These are phyloP conservation scores for Tuber melanosporum DNA, from an alignment of 495 filamentous ascomycete species.

Conservation along the genomic window DNA sequence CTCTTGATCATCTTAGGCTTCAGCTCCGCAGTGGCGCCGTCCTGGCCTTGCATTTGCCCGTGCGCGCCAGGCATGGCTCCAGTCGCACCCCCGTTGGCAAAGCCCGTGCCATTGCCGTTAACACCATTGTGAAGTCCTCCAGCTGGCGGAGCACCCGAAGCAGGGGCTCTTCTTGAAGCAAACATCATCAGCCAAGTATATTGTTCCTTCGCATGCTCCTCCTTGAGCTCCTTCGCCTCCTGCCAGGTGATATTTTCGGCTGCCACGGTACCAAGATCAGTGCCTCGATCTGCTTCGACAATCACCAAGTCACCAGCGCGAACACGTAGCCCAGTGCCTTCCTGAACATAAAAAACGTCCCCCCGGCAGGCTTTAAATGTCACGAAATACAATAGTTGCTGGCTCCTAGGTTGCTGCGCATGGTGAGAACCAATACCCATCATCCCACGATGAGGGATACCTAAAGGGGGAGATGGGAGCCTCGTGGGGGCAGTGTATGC, in stretches of 20 bases:
- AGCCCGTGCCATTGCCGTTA: constrained; percentile 55
- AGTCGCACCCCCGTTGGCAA: constrained; percentile 20
- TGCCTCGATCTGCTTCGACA: constrained; percentile 92
- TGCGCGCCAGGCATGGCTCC: constrained; percentile 33
- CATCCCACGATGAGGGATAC: constrained; percentile 56
- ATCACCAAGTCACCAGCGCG: constrained; percentile 90
- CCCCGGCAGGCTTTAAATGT: constrained; percentile 91
- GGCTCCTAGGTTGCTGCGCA: constrained; percentile 58
- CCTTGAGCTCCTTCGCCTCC: constrained; percentile 77
- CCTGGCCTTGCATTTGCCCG: constrained; percentile 50
- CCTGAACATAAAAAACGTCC: constrained; percentile 93
- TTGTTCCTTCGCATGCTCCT: constrained; percentile 84
- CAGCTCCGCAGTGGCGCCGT: constrained; percentile 70
- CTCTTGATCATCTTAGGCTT: constrained; percentile 96
- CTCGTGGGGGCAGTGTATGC: constrained; percentile 52
- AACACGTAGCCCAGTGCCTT: constrained; percentile 84
- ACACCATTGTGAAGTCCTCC: constrained; percentile 51
- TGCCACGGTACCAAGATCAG: constrained; percentile 88
- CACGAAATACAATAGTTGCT: constrained; percentile 83
- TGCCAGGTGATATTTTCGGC: constrained; percentile 75
- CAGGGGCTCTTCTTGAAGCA: constrained; percentile 64
- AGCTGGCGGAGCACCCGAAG: constrained; percentile 52
- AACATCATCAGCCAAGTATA: constrained; percentile 98
- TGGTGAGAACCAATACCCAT: constrained; percentile 49
- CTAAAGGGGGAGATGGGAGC: constrained; percentile 47